Evolutionary conservation across 345 rosid genomes (phyloP).

Genomic region (Gossypium arboreum): DNA sequence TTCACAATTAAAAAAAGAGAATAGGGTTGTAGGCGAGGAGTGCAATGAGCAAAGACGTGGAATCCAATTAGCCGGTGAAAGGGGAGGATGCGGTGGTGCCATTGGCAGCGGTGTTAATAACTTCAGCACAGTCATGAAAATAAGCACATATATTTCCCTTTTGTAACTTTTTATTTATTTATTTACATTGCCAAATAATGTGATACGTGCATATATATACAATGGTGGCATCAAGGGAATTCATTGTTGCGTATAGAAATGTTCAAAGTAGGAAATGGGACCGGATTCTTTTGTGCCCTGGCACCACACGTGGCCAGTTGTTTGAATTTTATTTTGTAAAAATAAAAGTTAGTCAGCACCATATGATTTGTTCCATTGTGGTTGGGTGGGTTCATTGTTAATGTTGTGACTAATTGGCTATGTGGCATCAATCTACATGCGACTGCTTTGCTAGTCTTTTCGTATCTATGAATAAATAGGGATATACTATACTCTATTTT

Average conservation of each 20-base stretch:
- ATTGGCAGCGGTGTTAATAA: slow-evolving; percentile 17
- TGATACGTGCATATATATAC: not conserved
- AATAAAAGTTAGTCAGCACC: slow-evolving; percentile 3
- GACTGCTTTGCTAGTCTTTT: too few species aligned
- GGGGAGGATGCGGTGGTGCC: too few species aligned
- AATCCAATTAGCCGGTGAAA: too few species aligned
- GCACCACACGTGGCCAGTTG: slow-evolving; percentile 42
- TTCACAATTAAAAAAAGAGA: too few species aligned
- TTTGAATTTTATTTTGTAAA: slow-evolving; percentile 14
- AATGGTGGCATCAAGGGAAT: slow-evolving; percentile 7
- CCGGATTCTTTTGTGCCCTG: slow-evolving; percentile 32
- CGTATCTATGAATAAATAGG: too few species aligned
- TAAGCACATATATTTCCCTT: not conserved
- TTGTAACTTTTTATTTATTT: not conserved
- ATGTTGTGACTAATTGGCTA: too few species aligned
- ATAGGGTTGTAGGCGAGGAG: too few species aligned
- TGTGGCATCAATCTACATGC: not conserved
- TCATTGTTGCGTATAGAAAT: slow-evolving; percentile 26
- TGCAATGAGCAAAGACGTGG: too few species aligned
- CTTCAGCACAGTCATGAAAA: not conserved
- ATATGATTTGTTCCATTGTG: not conserved
- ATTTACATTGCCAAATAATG: not conserved
- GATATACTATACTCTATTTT: too few species aligned
- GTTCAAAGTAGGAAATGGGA: slow-evolving; percentile 31
- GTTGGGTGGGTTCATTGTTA: too few species aligned